Percentiles rank a stretch among this genome's conserved stretches.
Evolutionary conservation across 208 protist genomes (phyloP).

Genomic region (Herpetomonas samuelpessoai): DNA sequence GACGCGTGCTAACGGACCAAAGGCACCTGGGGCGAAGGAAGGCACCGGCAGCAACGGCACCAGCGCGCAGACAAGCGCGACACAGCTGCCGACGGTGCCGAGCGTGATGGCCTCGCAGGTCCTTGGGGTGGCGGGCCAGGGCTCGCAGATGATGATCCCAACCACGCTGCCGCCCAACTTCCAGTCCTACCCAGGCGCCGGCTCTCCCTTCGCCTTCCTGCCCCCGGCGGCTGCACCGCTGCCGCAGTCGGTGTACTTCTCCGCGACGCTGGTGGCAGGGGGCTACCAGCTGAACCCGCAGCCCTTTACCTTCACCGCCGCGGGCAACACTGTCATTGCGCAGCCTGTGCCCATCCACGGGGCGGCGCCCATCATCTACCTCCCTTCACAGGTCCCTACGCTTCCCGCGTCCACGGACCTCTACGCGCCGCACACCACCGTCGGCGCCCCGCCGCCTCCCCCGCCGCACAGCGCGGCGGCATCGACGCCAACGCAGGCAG

Average conservation of each 20-base stretch:
- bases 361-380: background rate
- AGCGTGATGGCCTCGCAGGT: background rate
- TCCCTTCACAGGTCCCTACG: background rate
- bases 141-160: background rate
- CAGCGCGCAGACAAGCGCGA: background rate
- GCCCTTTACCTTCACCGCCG: background rate
- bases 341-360: background rate
- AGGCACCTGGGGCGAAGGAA: conserved; percentile 21
- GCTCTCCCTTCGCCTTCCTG: background rate
- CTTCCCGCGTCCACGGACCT: background rate
- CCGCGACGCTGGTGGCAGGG: background rate
- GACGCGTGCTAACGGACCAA: conserved; percentile 39
- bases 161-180: background rate
- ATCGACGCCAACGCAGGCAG: background rate
- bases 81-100: background rate
- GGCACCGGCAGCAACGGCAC: conserved; percentile 5
- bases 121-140: background rate
- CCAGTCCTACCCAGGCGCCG: background rate
- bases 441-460: too few species aligned
- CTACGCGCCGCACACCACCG: background rate
- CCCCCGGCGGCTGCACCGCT: background rate
- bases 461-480: background rate
- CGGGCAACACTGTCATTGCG: background rate
- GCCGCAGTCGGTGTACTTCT: background rate
- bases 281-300: conserved; percentile 1